These are phyloP conservation scores for Sporothrix inflata DNA, from an alignment of 2,329 filamentous ascomycete genomes.

Conservation along the genomic window DNA sequence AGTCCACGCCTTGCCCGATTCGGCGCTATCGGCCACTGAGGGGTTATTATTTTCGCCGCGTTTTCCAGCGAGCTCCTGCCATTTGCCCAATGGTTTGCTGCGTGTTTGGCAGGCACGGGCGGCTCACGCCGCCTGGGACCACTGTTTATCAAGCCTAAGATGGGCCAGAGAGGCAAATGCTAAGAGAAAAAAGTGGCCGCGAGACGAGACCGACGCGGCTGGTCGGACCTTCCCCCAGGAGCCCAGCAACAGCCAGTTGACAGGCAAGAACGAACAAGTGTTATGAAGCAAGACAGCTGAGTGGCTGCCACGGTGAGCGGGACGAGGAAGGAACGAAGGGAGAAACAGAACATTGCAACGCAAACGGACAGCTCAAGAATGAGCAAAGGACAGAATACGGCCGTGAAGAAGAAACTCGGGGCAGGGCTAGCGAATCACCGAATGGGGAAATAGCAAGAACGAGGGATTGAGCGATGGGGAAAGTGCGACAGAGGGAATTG, in stretches of 20 bases:
- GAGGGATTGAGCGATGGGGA: constrained; percentile 22
- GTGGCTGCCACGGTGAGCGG: constrained; percentile 22
- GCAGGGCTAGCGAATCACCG: constrained; percentile 19
- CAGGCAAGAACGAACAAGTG: constrained; percentile 19
- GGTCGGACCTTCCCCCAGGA: constrained; percentile 23
- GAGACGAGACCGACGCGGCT: constrained; percentile 19
- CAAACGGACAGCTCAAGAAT: not conserved
- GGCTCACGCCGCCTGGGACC: constrained; percentile 15
- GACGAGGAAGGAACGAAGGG: not conserved
- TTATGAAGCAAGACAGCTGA: constrained; percentile 11
- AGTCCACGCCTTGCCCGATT: not conserved
- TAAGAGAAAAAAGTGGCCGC: constrained; percentile 1
- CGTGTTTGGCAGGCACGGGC: constrained; percentile 1
- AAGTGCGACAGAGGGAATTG: constrained; percentile 17
- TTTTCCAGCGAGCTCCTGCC: constrained; percentile 33
- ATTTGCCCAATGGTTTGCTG: constrained; percentile 24
- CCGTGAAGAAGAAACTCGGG: not conserved
- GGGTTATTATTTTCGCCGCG: constrained; percentile 35
- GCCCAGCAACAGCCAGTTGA: constrained; percentile 26
- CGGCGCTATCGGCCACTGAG: constrained; percentile 28
- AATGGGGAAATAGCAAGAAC: constrained; percentile 24
- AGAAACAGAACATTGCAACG: not conserved
- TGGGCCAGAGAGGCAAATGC: not conserved
- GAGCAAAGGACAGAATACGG: constrained; percentile 1
- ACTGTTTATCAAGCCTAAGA: constrained; percentile 1